These are phyloP conservation scores for Pseudocercospora vitis DNA, from an alignment of 2,329 filamentous ascomycete genomes.

Conservation along the genomic window DNA sequence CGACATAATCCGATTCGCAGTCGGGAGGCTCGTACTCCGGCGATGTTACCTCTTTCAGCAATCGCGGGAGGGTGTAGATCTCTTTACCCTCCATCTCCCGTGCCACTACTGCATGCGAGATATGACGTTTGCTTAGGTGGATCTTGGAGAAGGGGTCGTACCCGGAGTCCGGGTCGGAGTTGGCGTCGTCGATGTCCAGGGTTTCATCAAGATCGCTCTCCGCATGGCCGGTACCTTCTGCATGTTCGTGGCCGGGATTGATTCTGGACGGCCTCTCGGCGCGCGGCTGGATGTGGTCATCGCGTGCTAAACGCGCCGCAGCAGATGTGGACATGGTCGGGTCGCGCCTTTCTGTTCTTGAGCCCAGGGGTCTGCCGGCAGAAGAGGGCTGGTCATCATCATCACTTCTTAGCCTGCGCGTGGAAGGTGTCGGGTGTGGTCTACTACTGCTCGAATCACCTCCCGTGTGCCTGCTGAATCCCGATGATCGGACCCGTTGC, in stretches of 20 bases:
- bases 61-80: conserved; percentile 72
- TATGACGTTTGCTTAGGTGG: conserved; percentile 77
- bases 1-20: conserved; percentile 82
- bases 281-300: background rate
- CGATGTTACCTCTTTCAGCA: conserved; percentile 76
- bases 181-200: conserved; percentile 11
- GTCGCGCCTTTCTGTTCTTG: background rate
- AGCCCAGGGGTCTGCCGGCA: conserved; percentile 10
- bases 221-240: conserved; percentile 21
- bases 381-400: conserved; percentile 21
- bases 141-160: conserved; percentile 86
- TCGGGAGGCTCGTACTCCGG: conserved; percentile 80
- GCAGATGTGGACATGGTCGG: conserved; percentile 15
- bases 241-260: conserved; percentile 14
- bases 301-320: conserved; percentile 17
- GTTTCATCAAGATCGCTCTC: conserved; percentile 22
- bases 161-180: conserved; percentile 44
- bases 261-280: conserved; percentile 15
- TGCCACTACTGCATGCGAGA: conserved; percentile 77
- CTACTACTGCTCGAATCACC: conserved; percentile 11
- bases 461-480: conserved; percentile 28
- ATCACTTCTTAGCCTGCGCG: background rate
- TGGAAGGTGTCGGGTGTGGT: background rate
- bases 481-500: conserved; percentile 43
- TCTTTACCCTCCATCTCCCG: conserved; percentile 78